phyloP scores from a whole-genome alignment of 1,284 basidiomycete species.

The Omphalotus olearius region DNA sequence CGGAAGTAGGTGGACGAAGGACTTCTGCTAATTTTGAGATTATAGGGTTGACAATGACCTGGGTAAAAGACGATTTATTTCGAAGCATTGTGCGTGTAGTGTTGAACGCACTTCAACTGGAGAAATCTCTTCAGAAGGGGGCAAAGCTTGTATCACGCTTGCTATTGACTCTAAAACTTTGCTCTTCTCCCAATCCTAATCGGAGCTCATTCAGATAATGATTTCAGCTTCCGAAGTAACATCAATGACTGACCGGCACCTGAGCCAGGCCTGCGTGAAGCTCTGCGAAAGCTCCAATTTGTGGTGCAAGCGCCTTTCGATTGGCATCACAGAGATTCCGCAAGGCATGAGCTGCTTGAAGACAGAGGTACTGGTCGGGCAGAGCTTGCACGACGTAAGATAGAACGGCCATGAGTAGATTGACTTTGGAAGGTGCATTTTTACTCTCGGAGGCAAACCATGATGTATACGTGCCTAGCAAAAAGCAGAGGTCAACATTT shows the following conservation, averaged over 20 bases:
- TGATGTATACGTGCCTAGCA: slow-evolving; percentile 73
- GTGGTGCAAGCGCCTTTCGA: slow-evolving; percentile 70
- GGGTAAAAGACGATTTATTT: neutral
- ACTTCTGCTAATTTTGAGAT: slow-evolving; percentile 64
- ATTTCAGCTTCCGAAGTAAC: neutral
- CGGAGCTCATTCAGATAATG: neutral
- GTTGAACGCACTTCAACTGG: slow-evolving; percentile 61
- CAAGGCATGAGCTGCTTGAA: slow-evolving; percentile 75
- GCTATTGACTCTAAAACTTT: slow-evolving; percentile 89
- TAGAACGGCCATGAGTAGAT: slow-evolving; percentile 55
- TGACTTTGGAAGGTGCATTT: slow-evolving; percentile 29
- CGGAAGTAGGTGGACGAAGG: slow-evolving; percentile 47
- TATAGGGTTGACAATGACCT: slow-evolving; percentile 77
- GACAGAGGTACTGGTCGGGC: slow-evolving; percentile 58
- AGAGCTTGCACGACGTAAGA: slow-evolving; percentile 73
- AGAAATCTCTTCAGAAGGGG: slow-evolving; percentile 69
- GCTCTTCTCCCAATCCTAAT: slow-evolving; percentile 78
- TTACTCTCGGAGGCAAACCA: slow-evolving; percentile 67
- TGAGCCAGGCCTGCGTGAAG: slow-evolving; percentile 71
- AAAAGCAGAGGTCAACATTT: neutral
- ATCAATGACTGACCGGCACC: slow-evolving; percentile 56
- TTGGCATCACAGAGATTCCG: slow-evolving; percentile 87
- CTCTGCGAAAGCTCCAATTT: slow-evolving; percentile 80
- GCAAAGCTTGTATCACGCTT: slow-evolving; percentile 85
- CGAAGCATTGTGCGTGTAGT: slow-evolving; percentile 1